Percentiles rank a stretch among this genome's conserved stretches.
Evolutionary conservation across 176 grass and related monocot genomes (phyloP).

Genomic region (Eremochloa ophiuroides): DNA sequence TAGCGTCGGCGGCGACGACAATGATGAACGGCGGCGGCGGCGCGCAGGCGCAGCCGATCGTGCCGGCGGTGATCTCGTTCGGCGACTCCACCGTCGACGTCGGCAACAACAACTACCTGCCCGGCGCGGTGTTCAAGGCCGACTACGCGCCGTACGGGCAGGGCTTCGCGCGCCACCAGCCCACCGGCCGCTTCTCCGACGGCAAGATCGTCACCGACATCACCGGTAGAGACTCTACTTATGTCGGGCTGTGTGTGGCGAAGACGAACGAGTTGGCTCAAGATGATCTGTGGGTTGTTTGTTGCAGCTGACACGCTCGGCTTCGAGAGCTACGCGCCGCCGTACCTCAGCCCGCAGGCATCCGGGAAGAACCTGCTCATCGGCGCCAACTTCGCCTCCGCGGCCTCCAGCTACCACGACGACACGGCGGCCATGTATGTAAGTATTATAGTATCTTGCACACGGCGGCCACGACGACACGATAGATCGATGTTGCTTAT

Average conservation of each 20-base stretch:
- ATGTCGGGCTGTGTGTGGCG: too few relatives aligned
- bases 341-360: slow-evolving; percentile 69
- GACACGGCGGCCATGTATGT: slow-evolving; percentile 69
- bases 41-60: slow-evolving; percentile 35
- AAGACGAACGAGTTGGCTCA: not conserved
- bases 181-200: slow-evolving; percentile 85
- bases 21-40: not conserved
- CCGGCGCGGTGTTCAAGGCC: slow-evolving; percentile 56
- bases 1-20: not conserved
- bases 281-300: not conserved
- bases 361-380: slow-evolving; percentile 66
- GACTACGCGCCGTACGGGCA: slow-evolving; percentile 67
- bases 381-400: slow-evolving; percentile 79
- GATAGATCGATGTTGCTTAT: not conserved
- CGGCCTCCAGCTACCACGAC: slow-evolving; percentile 69
- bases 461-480: too few relatives aligned
- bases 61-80: slow-evolving; percentile 64
- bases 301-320: slow-evolving; percentile 58
- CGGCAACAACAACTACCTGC: slow-evolving; percentile 73
- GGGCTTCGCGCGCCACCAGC: slow-evolving; percentile 38
- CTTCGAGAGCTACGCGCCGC: slow-evolving; percentile 46
- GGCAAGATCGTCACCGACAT: slow-evolving; percentile 76
- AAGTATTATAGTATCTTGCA: too few relatives aligned
- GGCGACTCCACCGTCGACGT: slow-evolving; percentile 89
- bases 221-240: too few relatives aligned